Percentiles rank a stretch among this genome's conserved stretches.
These are phyloP conservation scores for Xylaria cubensis DNA, from an alignment of 495 filamentous ascomycete genomes.

Conservation along the genomic window DNA sequence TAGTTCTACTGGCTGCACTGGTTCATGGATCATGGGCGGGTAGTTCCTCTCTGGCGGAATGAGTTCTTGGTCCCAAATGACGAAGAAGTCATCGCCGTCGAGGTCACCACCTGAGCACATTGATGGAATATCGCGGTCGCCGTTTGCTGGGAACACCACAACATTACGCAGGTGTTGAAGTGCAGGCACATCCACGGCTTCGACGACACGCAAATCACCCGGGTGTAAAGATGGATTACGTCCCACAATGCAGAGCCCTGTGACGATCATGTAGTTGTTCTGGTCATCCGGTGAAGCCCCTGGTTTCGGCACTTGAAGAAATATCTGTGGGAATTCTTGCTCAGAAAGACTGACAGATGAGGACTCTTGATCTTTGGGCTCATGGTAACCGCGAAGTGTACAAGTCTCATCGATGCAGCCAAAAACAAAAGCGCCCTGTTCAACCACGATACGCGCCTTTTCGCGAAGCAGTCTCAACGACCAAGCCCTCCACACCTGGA, in stretches of 20 bases:
- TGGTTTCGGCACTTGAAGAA: conserved; percentile 70
- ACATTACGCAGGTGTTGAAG: conserved; percentile 81
- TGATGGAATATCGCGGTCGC: conserved; percentile 82
- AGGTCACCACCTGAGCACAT: conserved; percentile 98
- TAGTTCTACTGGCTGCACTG: conserved; percentile 56
- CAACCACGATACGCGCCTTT: conserved; percentile 84
- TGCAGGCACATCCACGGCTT: conserved; percentile 75
- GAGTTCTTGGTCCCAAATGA: conserved; percentile 88
- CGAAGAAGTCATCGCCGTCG: conserved; percentile 94
- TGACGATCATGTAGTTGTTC: conserved; percentile 67
- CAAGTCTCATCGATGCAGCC: conserved; percentile 87
- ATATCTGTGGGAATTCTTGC: conserved; percentile 79
- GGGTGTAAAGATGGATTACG: conserved; percentile 95
- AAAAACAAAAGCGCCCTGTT: conserved; percentile 85
- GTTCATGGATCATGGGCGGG: conserved; percentile 74
- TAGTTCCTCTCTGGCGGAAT: conserved; percentile 73
- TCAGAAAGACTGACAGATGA: conserved; percentile 9
- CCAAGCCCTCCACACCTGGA: conserved; percentile 82
- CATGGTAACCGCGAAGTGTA: conserved; percentile 72
- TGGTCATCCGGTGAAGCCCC: conserved; percentile 54
- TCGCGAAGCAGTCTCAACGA: conserved; percentile 87
- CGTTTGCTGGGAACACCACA: conserved; percentile 83
- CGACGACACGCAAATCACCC: conserved; percentile 88
- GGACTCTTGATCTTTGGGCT: conserved; percentile 26
- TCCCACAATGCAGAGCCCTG: conserved; percentile 81